Evolutionary conservation across 257 asterid genomes (phyloP).

Genomic region (Cordia subcordata): DNA sequence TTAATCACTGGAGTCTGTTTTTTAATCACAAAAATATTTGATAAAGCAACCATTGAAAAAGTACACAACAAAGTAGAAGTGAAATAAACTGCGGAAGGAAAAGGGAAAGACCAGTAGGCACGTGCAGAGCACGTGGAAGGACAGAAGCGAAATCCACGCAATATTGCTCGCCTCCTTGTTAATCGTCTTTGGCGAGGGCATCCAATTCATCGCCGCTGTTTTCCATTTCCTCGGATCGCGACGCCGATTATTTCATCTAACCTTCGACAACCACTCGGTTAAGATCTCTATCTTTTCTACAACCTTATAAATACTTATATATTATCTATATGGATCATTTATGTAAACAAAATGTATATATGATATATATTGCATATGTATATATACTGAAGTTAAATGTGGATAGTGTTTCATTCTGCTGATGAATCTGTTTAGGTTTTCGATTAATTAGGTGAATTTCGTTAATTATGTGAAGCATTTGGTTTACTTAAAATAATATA

Average conservation of each 20-base stretch:
- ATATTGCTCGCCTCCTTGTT: constrained; percentile 10
- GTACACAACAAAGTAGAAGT: neutral
- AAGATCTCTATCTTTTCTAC: constrained; percentile 5
- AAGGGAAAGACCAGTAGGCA: neutral
- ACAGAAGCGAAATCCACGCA: neutral
- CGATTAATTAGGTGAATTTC: neutral
- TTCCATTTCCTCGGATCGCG: constrained; percentile 31
- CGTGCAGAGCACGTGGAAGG: constrained; percentile 8
- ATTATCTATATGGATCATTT: neutral
- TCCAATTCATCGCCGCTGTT: constrained; percentile 31
- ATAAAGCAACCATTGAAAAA: neutral
- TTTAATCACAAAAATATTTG: no score
- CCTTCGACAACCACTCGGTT: constrained; percentile 2
- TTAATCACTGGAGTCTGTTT: no score
- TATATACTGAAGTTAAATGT: neutral
- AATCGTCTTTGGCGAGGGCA: constrained; percentile 14
- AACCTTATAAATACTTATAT: neutral
- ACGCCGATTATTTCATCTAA: constrained; percentile 9
- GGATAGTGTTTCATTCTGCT: neutral
- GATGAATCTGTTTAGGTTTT: neutral
- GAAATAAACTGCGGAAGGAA: neutral
- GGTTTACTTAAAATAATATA: neutral
- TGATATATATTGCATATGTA: no score
- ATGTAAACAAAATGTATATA: neutral
- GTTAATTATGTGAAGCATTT: neutral